Percentiles rank a stretch among this genome's conserved stretches.
Conservation (phyloP, 805 yeast species). For the Ogataea saltuana region DNA sequence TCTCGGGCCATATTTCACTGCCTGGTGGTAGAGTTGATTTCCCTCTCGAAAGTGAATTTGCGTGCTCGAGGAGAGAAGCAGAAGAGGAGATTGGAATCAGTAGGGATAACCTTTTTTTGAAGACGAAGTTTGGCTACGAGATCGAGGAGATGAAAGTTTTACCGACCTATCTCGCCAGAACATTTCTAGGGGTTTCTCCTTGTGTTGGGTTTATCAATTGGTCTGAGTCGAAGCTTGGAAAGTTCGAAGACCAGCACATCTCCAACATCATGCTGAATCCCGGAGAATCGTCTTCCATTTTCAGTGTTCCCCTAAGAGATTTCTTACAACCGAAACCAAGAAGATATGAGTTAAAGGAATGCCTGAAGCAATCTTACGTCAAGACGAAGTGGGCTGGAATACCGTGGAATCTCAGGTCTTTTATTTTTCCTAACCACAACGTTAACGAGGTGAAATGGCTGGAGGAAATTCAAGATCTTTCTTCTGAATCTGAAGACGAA, state of each 20-base stretch:
- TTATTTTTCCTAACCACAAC: constrained; percentile 57
- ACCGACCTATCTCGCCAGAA: constrained; percentile 82
- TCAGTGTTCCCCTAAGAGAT: constrained; percentile 69
- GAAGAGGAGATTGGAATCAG: constrained; percentile 83
- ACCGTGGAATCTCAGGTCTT: constrained; percentile 65
- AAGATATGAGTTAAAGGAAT: constrained; percentile 32
- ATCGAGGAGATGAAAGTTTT: constrained; percentile 62
- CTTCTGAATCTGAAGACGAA: constrained; percentile 54
- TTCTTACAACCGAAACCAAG: constrained; percentile 42
- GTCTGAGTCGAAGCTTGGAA: constrained; percentile 30
- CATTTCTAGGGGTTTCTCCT: constrained; percentile 82
- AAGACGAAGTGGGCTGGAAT: constrained; percentile 69
- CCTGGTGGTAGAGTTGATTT: constrained; percentile 93
- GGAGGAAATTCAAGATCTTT: constrained; percentile 56
- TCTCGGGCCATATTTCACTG: constrained; percentile 87
- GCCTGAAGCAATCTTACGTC: constrained; percentile 36
- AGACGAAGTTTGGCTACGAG: constrained; percentile 49
- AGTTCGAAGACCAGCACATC: constrained; percentile 33
- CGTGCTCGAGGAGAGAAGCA: constrained; percentile 79
- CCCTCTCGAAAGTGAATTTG: constrained; percentile 64
- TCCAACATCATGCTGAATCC: constrained; percentile 56
- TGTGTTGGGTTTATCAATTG: constrained; percentile 64
- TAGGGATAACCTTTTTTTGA: constrained; percentile 45
- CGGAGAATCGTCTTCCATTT: constrained; percentile 72
- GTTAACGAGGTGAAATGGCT: constrained; percentile 64